Conservation (phyloP, 75 land plant species). For the Isoetes taiwanensis region DNA sequence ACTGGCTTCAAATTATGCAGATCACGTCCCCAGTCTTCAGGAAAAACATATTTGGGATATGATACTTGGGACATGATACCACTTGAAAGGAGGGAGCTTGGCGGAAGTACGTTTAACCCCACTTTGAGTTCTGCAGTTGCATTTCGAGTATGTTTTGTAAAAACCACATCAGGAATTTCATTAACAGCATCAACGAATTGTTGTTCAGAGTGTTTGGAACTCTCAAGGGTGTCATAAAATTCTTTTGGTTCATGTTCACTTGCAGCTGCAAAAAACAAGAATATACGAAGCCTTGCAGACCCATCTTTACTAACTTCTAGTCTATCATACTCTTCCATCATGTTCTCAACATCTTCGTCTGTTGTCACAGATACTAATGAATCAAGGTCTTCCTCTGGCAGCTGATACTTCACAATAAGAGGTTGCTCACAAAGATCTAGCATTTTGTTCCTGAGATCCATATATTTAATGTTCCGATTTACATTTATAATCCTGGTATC, state of each 20-base stretch:
- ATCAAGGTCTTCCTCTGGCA: conserved; percentile 77
- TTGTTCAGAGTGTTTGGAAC: conserved; percentile 19
- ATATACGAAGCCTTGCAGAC: conserved; percentile 38
- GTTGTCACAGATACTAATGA: conserved; percentile 57
- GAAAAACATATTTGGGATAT: no score
- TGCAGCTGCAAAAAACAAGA: conserved; percentile 44
- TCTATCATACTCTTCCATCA: conserved; percentile 74
- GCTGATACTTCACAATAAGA: conserved; percentile 48
- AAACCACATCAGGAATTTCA: conserved; percentile 25
- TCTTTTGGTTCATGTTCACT: conserved; percentile 32
- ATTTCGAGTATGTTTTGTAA: no score
- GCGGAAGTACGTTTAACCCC: no score
- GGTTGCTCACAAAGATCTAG: conserved; percentile 12
- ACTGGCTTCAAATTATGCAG: no score
- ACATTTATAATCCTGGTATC: conserved; percentile 52
- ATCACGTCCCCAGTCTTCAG: no score
- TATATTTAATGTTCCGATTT: conserved; percentile 24
- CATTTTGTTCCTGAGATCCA: background rate
- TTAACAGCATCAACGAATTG: conserved; percentile 57
- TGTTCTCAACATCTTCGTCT: conserved; percentile 57
- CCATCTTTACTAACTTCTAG: conserved; percentile 30
- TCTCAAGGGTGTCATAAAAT: conserved; percentile 20
- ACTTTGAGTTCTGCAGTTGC: no score
- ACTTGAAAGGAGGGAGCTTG: no score
- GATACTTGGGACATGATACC: no score